These are phyloP conservation scores for Macaranga tanarius DNA, from an alignment of 441 rosid species.

Conservation along the genomic window DNA sequence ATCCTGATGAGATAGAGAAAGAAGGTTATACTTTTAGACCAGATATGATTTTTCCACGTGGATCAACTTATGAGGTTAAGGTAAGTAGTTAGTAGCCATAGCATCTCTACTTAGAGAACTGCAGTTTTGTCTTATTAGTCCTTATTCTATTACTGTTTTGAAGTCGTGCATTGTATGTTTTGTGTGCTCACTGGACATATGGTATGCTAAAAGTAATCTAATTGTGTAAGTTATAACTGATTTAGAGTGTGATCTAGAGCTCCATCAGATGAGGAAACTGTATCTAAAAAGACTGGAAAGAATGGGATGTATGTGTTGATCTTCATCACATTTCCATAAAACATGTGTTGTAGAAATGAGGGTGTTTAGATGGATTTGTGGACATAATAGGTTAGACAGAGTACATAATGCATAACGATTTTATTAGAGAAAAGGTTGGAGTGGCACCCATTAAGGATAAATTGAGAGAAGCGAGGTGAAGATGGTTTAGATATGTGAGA, in stretches of 20 bases:
- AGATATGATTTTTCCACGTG: constrained; percentile 31
- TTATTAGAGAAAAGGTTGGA: too few relatives aligned
- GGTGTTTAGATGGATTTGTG: too few relatives aligned
- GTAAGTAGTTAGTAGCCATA: constrained; percentile 22
- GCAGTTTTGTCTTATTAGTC: neutral
- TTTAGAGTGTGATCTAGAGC: neutral
- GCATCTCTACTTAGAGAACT: neutral
- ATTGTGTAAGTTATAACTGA: neutral
- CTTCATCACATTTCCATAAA: neutral
- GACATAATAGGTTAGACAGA: too few relatives aligned
- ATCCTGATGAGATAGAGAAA: constrained; percentile 34
- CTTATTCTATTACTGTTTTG: neutral
- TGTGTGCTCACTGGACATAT: neutral
- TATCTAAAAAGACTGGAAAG: too few relatives aligned
- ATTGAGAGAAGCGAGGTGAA: too few relatives aligned
- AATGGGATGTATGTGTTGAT: neutral
- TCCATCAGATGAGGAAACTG: neutral
- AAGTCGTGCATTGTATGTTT: neutral
- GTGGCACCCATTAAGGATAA: too few relatives aligned
- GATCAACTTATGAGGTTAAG: constrained; percentile 41
- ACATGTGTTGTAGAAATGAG: too few relatives aligned
- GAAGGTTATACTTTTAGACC: constrained; percentile 53
- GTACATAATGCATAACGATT: too few relatives aligned
- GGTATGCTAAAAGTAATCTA: neutral
- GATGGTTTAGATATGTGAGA: too few relatives aligned